A percentile compares a stretch with the other conserved stretches of the same genome.
phyloP scores from a whole-genome alignment of 495 filamentous ascomycete genomes.

The Penicillium cataractarum region DNA sequence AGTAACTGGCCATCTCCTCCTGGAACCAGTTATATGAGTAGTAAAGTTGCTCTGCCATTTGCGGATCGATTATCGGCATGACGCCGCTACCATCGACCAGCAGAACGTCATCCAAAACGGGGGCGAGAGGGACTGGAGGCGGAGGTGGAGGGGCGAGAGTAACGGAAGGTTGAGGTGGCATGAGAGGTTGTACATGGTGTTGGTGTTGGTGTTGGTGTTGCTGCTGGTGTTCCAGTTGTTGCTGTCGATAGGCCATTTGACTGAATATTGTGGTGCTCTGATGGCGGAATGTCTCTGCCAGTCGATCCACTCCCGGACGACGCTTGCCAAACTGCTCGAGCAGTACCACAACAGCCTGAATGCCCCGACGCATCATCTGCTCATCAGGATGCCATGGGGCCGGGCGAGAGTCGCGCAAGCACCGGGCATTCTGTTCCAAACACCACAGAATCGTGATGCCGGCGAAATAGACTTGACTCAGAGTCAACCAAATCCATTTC shows the following conservation, averaged over 20 bases:
- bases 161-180: slow-evolving; percentile 28
- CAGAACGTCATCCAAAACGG: slow-evolving; percentile 47
- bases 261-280: slow-evolving; percentile 53
- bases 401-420: slow-evolving; percentile 43
- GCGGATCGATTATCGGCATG: slow-evolving; percentile 44
- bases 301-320: slow-evolving; percentile 50
- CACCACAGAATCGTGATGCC: slow-evolving; percentile 55
- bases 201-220: slow-evolving; percentile 28
- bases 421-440: slow-evolving; percentile 50
- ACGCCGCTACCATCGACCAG: slow-evolving; percentile 41
- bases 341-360: slow-evolving; percentile 50
- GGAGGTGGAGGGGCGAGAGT: slow-evolving; percentile 30
- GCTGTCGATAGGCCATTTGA: slow-evolving; percentile 46
- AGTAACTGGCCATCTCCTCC: slow-evolving; percentile 50
- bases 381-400: slow-evolving; percentile 50
- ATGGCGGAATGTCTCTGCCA: slow-evolving; percentile 49
- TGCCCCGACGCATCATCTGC: slow-evolving; percentile 49
- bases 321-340: slow-evolving; percentile 54
- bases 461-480: slow-evolving; percentile 57
- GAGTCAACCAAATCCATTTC: slow-evolving; percentile 59
- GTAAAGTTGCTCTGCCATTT: slow-evolving; percentile 47
- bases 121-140: slow-evolving; percentile 46
- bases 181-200: slow-evolving; percentile 28
- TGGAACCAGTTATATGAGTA: slow-evolving; percentile 53
- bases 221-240: slow-evolving; percentile 30